A percentile compares a stretch with the other conserved stretches of the same genome.
phyloP scores from a whole-genome alignment of 2,329 filamentous ascomycete species.

The Corynespora cassiicola region DNA sequence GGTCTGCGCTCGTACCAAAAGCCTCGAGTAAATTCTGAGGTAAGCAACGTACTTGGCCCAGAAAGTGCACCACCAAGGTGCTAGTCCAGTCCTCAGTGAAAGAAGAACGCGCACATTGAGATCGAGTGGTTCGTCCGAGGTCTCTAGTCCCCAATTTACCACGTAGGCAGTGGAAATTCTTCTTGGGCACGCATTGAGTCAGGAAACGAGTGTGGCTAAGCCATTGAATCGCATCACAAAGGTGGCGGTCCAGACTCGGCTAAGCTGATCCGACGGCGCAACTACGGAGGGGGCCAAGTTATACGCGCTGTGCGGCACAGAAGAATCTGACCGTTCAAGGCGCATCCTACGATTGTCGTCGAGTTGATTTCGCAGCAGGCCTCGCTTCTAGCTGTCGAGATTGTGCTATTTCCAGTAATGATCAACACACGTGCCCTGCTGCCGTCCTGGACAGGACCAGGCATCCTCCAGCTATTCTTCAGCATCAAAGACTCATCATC shows the following conservation, averaged over 20 bases:
- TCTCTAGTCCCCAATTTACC: not conserved
- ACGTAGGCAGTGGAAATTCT: not conserved
- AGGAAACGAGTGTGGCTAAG: not conserved
- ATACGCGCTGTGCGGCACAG: not conserved
- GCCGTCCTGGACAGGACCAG: slow-evolving; percentile 24
- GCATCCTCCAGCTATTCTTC: slow-evolving; percentile 26
- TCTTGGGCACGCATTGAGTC: not conserved
- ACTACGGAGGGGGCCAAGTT: slow-evolving; percentile 2
- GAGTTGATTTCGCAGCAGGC: too few species aligned
- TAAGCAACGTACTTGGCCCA: too few species aligned
- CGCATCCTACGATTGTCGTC: slow-evolving; percentile 1
- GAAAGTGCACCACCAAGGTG: not conserved
- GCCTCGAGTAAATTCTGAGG: too few species aligned
- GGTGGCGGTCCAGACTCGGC: slow-evolving; percentile 14
- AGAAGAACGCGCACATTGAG: not conserved
- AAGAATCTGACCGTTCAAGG: slow-evolving; percentile 3
- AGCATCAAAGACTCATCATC: slow-evolving; percentile 18
- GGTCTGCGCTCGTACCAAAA: too few species aligned
- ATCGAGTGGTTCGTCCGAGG: not conserved
- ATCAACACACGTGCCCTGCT: not conserved
- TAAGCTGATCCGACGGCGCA: slow-evolving; percentile 15
- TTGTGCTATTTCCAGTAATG: slow-evolving; percentile 6
- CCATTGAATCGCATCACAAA: too few species aligned
- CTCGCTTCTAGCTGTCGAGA: not conserved
- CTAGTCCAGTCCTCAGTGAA: not conserved